These are phyloP conservation scores for Myxozyma nipponensis DNA, from an alignment of 805 yeast genomes.

Conservation along the genomic window DNA sequence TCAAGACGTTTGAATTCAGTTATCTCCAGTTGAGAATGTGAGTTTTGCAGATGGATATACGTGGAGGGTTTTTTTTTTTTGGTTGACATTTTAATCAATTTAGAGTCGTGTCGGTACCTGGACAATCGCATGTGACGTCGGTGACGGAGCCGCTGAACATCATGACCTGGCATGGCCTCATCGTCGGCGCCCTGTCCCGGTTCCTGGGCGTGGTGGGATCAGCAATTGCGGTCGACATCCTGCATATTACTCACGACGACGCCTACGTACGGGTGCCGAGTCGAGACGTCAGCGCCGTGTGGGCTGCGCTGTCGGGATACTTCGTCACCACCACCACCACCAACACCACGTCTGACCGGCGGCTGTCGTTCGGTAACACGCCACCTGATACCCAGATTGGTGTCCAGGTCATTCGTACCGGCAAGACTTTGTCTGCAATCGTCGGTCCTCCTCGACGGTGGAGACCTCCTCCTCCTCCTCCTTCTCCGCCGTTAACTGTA, in stretches of 20 bases:
- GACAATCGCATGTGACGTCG: neutral
- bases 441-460: conserved; percentile 17
- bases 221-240: conserved; percentile 12
- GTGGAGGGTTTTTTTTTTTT: neutral
- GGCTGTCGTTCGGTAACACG: conserved; percentile 4
- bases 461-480: no score
- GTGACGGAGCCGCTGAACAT: conserved; percentile 1
- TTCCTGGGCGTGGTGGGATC: conserved; percentile 17
- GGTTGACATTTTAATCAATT: no score
- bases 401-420: conserved; percentile 3
- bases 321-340: neutral
- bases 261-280: conserved; percentile 15
- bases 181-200: conserved; percentile 10
- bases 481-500: no score
- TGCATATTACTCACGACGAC: neutral
- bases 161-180: conserved; percentile 11
- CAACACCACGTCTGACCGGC: neutral
- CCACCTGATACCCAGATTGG: conserved; percentile 3
- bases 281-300: neutral
- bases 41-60: neutral
- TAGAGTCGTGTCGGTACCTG: neutral
- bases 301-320: conserved; percentile 20
- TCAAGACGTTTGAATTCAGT: neutral
- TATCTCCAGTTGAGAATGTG: neutral
- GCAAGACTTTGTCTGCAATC: conserved; percentile 8